These are phyloP conservation scores for Papiliotrema laurentii DNA, from an alignment of 1,284 basidiomycete genomes.

Conservation along the genomic window DNA sequence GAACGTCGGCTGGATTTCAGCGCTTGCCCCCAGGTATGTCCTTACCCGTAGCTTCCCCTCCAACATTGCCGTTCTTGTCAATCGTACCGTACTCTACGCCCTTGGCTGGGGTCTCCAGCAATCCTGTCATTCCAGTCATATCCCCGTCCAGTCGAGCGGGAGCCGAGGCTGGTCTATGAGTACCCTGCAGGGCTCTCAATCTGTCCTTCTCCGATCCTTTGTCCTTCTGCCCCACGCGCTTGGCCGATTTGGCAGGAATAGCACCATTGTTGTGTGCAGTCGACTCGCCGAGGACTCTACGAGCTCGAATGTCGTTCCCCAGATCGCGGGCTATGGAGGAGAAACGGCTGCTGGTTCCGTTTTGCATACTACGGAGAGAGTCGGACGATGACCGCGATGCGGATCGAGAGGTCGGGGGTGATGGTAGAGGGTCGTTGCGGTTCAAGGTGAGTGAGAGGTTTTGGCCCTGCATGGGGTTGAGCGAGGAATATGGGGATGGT, in stretches of 20 bases:
- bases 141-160: slow-evolving; percentile 24
- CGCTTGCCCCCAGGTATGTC: not conserved
- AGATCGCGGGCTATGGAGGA: slow-evolving; percentile 16
- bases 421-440: slow-evolving; percentile 36
- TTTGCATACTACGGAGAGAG: not conserved
- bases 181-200: slow-evolving; percentile 1
- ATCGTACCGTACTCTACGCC: slow-evolving; percentile 29
- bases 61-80: slow-evolving; percentile 34
- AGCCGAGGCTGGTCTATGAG: slow-evolving; percentile 13
- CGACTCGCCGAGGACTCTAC: slow-evolving; percentile 27
- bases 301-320: slow-evolving; percentile 14
- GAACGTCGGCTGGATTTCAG: slow-evolving; percentile 19
- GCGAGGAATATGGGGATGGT: slow-evolving; percentile 23
- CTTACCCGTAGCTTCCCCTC: slow-evolving; percentile 28
- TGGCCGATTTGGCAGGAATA: slow-evolving; percentile 2
- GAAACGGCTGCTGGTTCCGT: slow-evolving; percentile 9
- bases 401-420: slow-evolving; percentile 30
- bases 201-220: slow-evolving; percentile 3
- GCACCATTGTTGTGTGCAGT: slow-evolving; percentile 32
- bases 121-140: slow-evolving; percentile 43
- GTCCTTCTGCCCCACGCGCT: slow-evolving; percentile 6
- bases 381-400: slow-evolving; percentile 10
- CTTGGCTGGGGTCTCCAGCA: slow-evolving; percentile 45
- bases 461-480: slow-evolving; percentile 38
- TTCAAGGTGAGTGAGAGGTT: slow-evolving; percentile 48